A percentile compares a stretch with the other conserved stretches of the same genome.
Conservation (phyloP, 345 rosid genomes). For the Murraya koenigii region DNA sequence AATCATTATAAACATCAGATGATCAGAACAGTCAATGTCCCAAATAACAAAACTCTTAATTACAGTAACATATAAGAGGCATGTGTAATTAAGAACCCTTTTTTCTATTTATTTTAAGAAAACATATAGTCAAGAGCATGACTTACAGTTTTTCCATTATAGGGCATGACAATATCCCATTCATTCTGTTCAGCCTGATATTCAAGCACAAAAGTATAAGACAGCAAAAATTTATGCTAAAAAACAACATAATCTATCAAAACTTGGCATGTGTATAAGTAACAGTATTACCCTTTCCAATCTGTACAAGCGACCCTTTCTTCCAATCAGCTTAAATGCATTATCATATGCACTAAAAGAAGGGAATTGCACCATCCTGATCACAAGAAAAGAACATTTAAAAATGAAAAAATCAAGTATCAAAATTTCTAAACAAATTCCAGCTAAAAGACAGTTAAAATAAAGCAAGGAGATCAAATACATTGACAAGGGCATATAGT, state of each 20-base stretch:
- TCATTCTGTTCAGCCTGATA: constrained; percentile 45
- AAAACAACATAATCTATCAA: neutral
- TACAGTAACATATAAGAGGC: neutral
- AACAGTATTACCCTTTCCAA: constrained; percentile 54
- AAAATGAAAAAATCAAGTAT: neutral
- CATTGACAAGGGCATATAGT: constrained; percentile 43
- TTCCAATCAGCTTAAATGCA: constrained; percentile 37
- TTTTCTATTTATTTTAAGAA: neutral
- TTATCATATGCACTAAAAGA: constrained; percentile 36
- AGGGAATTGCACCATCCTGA: constrained; percentile 62
- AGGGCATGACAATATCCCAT: constrained; percentile 50
- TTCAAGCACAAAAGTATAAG: neutral
- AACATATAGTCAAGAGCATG: neutral
- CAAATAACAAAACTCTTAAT: neutral
- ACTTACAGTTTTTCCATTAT: constrained; percentile 73
- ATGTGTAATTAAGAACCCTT: neutral
- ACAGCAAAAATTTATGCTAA: neutral
- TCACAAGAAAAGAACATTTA: constrained; percentile 9
- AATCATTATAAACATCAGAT: neutral
- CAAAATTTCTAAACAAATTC: neutral
- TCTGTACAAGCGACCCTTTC: constrained; percentile 50
- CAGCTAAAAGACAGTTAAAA: neutral
- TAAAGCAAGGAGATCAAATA: constrained; percentile 22
- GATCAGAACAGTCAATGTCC: neutral
- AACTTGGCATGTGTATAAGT: neutral